These are phyloP conservation scores for Colletotrichum sp. DNA, from an alignment of 2,329 filamentous ascomycete species.

Conservation along the genomic window DNA sequence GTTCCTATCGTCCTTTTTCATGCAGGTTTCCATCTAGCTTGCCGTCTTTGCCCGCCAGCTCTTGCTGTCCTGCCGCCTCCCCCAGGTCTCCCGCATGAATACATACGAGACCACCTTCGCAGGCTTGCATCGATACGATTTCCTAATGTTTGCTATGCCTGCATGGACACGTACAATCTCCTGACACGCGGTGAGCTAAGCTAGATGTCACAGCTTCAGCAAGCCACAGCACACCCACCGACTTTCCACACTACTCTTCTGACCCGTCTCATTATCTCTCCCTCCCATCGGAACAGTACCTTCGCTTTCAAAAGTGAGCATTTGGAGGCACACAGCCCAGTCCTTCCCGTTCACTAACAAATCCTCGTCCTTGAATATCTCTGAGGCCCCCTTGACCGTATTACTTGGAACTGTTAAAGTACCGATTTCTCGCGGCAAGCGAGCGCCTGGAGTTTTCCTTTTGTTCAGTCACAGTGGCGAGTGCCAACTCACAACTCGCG, in stretches of 20 bases:
- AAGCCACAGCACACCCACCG: slow-evolving; percentile 3
- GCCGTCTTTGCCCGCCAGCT: not conserved
- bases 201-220: slow-evolving; percentile 1
- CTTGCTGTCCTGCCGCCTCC: not conserved
- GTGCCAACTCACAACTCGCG: not conserved
- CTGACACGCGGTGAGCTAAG: not conserved
- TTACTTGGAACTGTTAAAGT: not conserved
- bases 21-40: not conserved
- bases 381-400: not conserved
- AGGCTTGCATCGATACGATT: not conserved
- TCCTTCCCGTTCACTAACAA: not conserved
- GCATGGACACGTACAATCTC: not conserved
- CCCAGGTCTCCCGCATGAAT: not conserved
- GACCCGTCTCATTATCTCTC: not conserved
- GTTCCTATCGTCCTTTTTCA: not conserved
- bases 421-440: not conserved
- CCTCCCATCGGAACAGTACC: not conserved
- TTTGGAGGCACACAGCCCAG: not conserved
- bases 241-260: not conserved
- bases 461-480: not conserved
- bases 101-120: not conserved
- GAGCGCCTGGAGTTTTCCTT: not conserved
- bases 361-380: not conserved
- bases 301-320: not conserved
- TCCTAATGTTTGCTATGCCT: not conserved